Evolutionary conservation across 2,329 filamentous ascomycete species (phyloP), one percentile per base, ranked within the genome.

Genomic region (Nigrospora osmanthi): DNA sequence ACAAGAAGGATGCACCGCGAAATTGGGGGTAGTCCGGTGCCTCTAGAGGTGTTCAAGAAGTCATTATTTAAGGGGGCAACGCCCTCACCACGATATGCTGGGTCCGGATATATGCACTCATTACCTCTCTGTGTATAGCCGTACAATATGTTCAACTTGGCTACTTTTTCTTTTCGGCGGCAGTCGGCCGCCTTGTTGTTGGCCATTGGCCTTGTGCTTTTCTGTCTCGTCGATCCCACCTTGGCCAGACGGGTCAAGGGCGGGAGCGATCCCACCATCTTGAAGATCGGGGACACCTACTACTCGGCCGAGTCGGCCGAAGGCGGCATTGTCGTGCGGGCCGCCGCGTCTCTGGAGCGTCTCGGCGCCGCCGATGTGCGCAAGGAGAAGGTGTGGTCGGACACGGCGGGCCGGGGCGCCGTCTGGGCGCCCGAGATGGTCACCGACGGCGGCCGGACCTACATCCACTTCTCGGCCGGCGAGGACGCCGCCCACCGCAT

Each of bases 341-440:
- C 40, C n/a, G 48, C 54, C 3, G 34, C 47, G 1, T 48, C 51
- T 11, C 19, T 57, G 35, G 44, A 49, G 9, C 46, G 49, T 15
- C 49, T 56, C 31, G 49, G 48, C 40, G 42, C 16, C 16, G 35
- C 35, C 33, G 13, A 37, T 2, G 35, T n/a, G 10, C 40, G 35
- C 13, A 32, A 33, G 45, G 32, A 47, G 44, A 43, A 49, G 31
- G 52, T 54, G 33, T 55, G 53, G 53, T 52, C 47, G 11, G 47
- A 55, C 35, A 45, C 36, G 6, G 14, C 17, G 2, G 23, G 28
- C 41, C 36, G 38, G 23, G 52, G 49, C n/a, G 49, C 41, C 9
- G 31, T 55, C 36, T 55, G 53, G 53, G 53, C 53, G 3, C 53
- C 53, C 2, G 52, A 55, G 39, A 50, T 55, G 30, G 44, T 40